phyloP scores from a whole-genome alignment of 164 flowering plant species.

The Macadamia integrifolia region DNA sequence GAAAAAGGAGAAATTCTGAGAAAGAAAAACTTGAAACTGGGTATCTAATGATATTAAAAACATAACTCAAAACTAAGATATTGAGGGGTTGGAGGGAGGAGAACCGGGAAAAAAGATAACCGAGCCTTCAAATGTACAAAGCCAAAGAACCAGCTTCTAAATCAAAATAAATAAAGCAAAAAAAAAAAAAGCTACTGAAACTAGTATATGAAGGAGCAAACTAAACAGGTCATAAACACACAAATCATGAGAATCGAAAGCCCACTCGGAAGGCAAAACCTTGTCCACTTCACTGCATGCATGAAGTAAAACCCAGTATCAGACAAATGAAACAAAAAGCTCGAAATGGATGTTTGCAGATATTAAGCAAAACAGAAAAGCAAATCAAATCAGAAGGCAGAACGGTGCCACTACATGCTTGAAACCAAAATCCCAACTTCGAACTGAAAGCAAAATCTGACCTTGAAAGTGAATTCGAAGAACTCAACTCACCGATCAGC shows the following conservation, averaged over 20 bases:
- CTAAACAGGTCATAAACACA: no score
- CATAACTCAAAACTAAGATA: no score
- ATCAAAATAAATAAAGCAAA: neutral
- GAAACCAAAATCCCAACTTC: neutral
- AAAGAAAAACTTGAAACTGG: no score
- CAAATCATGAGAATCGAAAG: neutral
- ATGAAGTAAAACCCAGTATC: neutral
- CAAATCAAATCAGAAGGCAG: neutral
- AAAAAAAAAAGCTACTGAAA: no score
- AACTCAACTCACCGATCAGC: slow-evolving; percentile 18
- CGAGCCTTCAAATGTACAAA: neutral
- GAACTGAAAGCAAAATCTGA: neutral
- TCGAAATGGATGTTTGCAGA: neutral
- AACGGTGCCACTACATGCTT: neutral
- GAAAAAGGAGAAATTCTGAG: no score
- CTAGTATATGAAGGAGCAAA: no score
- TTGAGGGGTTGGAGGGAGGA: no score
- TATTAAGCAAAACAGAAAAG: neutral
- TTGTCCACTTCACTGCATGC: slow-evolving; percentile 4
- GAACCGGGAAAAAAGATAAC: no score
- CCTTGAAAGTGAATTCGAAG: neutral
- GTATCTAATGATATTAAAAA: no score
- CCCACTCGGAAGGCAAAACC: neutral
- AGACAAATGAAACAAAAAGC: neutral
- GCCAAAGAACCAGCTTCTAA: neutral